phyloP scores from a whole-genome alignment of 1,139 yeast genomes.

The Zygoascus sp. region DNA sequence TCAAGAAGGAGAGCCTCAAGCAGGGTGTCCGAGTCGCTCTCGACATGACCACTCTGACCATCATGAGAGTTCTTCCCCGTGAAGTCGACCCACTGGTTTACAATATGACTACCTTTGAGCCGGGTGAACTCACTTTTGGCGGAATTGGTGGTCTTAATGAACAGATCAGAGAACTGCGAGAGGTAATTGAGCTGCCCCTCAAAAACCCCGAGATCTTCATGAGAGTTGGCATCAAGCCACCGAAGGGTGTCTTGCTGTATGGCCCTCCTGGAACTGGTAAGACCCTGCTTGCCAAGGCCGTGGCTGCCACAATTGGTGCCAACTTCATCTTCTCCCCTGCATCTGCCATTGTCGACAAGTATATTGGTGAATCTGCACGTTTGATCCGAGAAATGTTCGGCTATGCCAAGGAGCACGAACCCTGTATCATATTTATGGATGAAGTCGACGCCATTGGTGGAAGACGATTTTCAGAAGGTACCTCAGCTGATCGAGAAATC shows the following conservation, averaged over 20 bases:
- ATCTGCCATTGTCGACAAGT: constrained; percentile 96
- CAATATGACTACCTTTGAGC: constrained; percentile 97
- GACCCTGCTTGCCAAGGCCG: constrained; percentile 93
- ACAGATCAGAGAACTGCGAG: constrained; percentile 93
- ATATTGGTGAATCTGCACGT: constrained; percentile 97
- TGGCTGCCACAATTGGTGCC: constrained; percentile 98
- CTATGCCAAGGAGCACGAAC: constrained; percentile 97
- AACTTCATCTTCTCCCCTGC: constrained; percentile 98
- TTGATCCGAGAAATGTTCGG: constrained; percentile 98
- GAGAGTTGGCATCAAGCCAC: constrained; percentile 96
- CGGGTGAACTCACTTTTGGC: constrained; percentile 90
- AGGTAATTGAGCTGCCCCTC: constrained; percentile 94
- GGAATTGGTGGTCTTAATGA: constrained; percentile 97
- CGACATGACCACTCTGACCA: constrained; percentile 96
- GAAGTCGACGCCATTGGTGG: constrained; percentile 99
- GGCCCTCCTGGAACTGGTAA: constrained; percentile 99
- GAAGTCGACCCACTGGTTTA: constrained; percentile 98
- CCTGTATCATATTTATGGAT: constrained; percentile 98
- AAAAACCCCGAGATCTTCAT: constrained; percentile 95
- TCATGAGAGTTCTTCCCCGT: constrained; percentile 95
- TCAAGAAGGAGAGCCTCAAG: constrained; percentile 74
- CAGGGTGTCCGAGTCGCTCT: constrained; percentile 96
- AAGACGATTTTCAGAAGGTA: constrained; percentile 96
- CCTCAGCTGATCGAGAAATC: constrained; percentile 97
- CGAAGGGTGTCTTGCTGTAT: constrained; percentile 92